These are phyloP conservation scores for Dentipellis sp. DNA, from an alignment of 768 basidiomycete genomes.

Conservation along the genomic window DNA sequence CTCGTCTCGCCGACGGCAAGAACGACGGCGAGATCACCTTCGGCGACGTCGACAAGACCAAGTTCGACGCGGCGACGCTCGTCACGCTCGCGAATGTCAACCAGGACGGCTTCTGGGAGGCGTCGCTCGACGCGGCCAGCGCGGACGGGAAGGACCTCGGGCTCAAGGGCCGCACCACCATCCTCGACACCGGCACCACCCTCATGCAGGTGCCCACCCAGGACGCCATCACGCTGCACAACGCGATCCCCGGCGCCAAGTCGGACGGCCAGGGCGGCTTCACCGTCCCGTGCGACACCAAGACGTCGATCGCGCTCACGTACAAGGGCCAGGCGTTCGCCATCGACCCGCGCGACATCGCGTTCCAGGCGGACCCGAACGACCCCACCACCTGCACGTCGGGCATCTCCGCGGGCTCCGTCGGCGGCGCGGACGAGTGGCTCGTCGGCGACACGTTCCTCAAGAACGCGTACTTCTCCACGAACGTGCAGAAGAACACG, in stretches of 20 bases:
- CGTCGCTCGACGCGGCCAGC: conserved; percentile 43
- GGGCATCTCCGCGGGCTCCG: conserved; percentile 54
- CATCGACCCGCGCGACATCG: conserved; percentile 60
- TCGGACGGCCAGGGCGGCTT: conserved; percentile 40
- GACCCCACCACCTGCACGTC: conserved; percentile 56
- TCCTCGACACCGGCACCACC: conserved; percentile 45
- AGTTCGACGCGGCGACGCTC: conserved; percentile 54
- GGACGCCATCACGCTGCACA: conserved; percentile 50
- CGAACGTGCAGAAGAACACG: conserved; percentile 46
- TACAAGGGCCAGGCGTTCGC: conserved; percentile 51
- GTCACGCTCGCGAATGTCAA: conserved; percentile 57
- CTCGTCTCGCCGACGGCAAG: conserved; percentile 56
- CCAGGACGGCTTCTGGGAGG: conserved; percentile 74
- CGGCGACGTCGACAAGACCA: conserved; percentile 61
- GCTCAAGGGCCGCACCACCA: conserved; percentile 57
- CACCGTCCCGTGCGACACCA: conserved; percentile 59
- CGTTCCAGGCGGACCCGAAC: conserved; percentile 40
- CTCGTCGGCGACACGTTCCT: conserved; percentile 70
- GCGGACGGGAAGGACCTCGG: conserved; percentile 47
- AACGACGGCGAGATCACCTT: conserved; percentile 81
- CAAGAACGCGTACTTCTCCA: conserved; percentile 71
- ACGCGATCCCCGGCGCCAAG: conserved; percentile 44
- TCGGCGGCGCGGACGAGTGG: conserved; percentile 57
- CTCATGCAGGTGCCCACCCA: conserved; percentile 29
- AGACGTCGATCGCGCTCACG: conserved; percentile 40